Evolutionary conservation across 2,329 filamentous ascomycete genomes (phyloP).

Genomic region (Mariannaea elegans): DNA sequence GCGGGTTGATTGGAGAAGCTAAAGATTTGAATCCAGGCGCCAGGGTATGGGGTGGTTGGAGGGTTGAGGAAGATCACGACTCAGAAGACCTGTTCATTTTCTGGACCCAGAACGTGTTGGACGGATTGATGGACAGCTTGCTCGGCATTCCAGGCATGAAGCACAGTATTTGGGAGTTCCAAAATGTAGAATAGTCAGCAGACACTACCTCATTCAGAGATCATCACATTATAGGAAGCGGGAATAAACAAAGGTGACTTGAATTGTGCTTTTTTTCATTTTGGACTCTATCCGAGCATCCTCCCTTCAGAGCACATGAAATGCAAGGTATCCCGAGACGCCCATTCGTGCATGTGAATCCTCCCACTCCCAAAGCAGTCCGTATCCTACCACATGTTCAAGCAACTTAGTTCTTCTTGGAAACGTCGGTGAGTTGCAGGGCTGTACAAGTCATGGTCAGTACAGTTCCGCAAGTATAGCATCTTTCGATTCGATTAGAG

Average conservation of each 20-base stretch:
- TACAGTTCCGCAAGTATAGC: not conserved
- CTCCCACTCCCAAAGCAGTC: constrained; percentile 42
- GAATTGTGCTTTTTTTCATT: constrained; percentile 46
- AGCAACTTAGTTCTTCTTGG: constrained; percentile 59
- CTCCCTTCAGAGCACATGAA: constrained; percentile 54
- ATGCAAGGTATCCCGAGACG: constrained; percentile 66
- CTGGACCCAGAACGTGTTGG: constrained; percentile 47
- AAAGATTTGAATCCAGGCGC: constrained; percentile 41
- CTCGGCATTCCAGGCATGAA: constrained; percentile 30
- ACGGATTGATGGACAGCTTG: constrained; percentile 43
- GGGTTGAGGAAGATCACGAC: constrained; percentile 49
- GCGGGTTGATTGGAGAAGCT: constrained; percentile 43
- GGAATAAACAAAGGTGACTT: constrained; percentile 35
- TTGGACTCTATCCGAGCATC: constrained; percentile 50
- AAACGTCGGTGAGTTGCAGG: constrained; percentile 62
- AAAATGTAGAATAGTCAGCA: constrained; percentile 36
- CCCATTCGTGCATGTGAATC: constrained; percentile 57
- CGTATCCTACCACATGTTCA: constrained; percentile 38
- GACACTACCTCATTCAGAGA: not conserved
- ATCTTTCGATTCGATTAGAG: constrained; percentile 3
- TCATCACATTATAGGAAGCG: constrained; percentile 18
- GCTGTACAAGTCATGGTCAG: constrained; percentile 46
- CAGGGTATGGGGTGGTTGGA: constrained; percentile 52
- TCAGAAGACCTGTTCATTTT: constrained; percentile 52
- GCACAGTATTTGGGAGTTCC: constrained; percentile 36